Evolutionary conservation across 148 eudicot genomes (phyloP), one percentile per base, ranked within the genome.

Genomic region (Amaranthus palmeri): DNA sequence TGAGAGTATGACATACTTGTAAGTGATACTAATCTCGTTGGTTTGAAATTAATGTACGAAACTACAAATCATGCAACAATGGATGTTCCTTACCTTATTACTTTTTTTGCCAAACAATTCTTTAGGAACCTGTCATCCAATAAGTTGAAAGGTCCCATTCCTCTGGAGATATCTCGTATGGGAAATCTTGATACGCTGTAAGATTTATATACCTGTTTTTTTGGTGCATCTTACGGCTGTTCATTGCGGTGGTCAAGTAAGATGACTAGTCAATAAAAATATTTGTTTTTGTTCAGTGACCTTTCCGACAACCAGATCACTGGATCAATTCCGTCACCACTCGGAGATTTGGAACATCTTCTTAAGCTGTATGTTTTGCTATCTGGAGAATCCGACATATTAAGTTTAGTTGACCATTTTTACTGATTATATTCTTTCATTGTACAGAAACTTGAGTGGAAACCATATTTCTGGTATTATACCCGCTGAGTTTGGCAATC

Each of bases 281-380:
- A 17, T 54, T 14, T 75, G 25, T 17, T 54, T 4, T 62, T 53
- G 7, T n/a, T 15, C 80, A 96, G 99, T 76, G 99, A 96, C 73
- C 89, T 96, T 65, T 96, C 99, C 40, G 81, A 90, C 63, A 92
- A 96, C 77, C 79, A 55, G 62, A 82, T 96, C 50, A 82, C 75
- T 71, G 99, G 99, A 60, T 68, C 82, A 11, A 90, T 96, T 71
- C 99, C 99, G 15, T 81, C 97, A 64, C 83, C 97, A 56, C 85
- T 96, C 68, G 99, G 99, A 43, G 99, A 96, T 76, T 79, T 96
- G 87, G 97, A 96, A 79, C 99, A 96, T 92, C 95, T 96, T 69
- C 81, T 96, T 58, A 92, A 92, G 79, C 83, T 96, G 99, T 92
- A 84, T 74, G 93, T 55, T 64, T 47, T 8, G 62, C 12, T 11